Base-by-base conservation (phyloP, 345 rosid genomes). In the thale cress (Arabidopsis thaliana) region DNA sequence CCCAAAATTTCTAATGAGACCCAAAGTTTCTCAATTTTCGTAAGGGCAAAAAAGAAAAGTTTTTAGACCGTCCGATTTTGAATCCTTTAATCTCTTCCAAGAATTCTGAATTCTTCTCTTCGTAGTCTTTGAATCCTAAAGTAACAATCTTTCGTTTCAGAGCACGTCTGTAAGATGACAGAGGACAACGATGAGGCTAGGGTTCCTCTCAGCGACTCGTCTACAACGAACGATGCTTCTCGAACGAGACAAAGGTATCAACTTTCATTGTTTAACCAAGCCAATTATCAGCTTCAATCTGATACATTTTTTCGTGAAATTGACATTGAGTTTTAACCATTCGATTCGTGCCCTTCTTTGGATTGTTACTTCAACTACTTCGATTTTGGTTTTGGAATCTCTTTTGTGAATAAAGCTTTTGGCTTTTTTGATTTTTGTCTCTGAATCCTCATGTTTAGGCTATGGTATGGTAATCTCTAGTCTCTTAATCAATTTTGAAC, bases 231-330 rank as follows among this genome's bases (percentile, higher is more conserved):
- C 62, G 81, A 82, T 65, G 34, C 75, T 44, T 81, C 87, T 22
- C 86, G 75, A 24, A 79, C 84, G 8, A 82, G 87, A 79, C 88
- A 82, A 80, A 83, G 93, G 92, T 89, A 67, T 20, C 6, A 1
- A 4, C 1, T 33, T 67, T 32, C 10, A 30, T 48, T 52, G 23
- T 9, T 36, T 23, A 40, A 53, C 14, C 30, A 38, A 53, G 9
- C 16, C 10, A 7, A 40, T 6, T 28, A 0, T 42, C 56, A 65
- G 24, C 44, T 46, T 45, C 46, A 22, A 50, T 63, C 34, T 45
- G 41, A 28, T 32, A 10, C 38, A 11, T 12, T 32, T 20, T 20
- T 7, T 22, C 4, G 10, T 56, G 41, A 13, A 11, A 28, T 34
- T 44, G 23, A 22, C 25, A 23, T 38, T 25, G 9, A 16, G 25